A percentile compares a stretch with the other conserved stretches of the same genome.
phyloP scores from a whole-genome alignment of 805 yeast genomes.

The Blastobotrys parvus region DNA sequence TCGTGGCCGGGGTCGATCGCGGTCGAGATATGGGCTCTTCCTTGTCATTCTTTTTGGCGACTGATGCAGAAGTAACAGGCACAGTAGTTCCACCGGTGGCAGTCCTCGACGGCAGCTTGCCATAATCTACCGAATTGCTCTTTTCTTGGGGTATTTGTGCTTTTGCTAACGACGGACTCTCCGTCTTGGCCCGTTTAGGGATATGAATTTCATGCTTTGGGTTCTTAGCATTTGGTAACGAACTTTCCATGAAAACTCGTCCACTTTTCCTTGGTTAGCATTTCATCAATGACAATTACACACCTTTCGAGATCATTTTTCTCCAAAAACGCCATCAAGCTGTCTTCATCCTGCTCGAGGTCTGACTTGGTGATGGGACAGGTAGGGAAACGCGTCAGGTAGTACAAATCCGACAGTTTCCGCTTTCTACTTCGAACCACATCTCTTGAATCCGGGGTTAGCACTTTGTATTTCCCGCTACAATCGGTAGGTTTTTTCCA shows the following conservation, averaged over 20 bases:
- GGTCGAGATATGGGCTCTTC: neutral
- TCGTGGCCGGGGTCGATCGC: neutral
- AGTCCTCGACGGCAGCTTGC: neutral
- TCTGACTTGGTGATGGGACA: conserved; percentile 36
- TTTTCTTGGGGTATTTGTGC: neutral
- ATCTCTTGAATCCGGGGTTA: too few relatives aligned
- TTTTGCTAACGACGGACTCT: conserved; percentile 4
- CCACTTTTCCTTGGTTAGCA: conserved; percentile 29
- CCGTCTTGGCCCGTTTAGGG: conserved; percentile 4
- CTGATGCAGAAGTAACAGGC: neutral
- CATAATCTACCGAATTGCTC: neutral
- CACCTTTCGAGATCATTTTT: conserved; percentile 42
- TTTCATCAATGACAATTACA: conserved; percentile 23
- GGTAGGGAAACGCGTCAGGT: conserved; percentile 46
- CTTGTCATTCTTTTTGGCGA: neutral
- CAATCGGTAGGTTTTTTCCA: neutral
- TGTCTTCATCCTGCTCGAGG: conserved; percentile 33
- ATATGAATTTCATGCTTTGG: neutral
- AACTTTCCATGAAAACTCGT: conserved; percentile 23
- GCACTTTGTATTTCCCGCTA: too few relatives aligned
- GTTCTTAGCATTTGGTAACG: conserved; percentile 23
- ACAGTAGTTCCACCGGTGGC: neutral
- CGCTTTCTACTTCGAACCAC: conserved; percentile 46
- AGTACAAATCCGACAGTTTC: conserved; percentile 53
- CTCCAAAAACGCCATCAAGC: conserved; percentile 38